phyloP scores from a whole-genome alignment of 2,329 filamentous ascomycete genomes.

The Cordyceps cicadae region DNA sequence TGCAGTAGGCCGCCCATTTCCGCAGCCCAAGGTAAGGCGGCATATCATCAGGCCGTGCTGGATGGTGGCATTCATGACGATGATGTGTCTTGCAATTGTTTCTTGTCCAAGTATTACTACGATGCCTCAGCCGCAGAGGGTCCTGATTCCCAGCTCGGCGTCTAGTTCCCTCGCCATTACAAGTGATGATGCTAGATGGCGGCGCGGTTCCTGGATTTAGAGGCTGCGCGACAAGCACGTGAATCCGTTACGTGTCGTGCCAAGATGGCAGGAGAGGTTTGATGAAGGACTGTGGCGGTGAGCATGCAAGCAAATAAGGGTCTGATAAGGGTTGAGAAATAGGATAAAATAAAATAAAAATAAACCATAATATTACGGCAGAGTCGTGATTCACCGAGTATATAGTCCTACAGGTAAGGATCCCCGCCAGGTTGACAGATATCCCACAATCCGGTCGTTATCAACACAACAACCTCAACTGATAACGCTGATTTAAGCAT shows the following conservation, averaged over 20 bases:
- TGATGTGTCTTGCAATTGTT: not conserved
- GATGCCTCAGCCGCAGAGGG: conserved; percentile 1
- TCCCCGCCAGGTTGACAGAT: not conserved
- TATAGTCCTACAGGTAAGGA: not conserved
- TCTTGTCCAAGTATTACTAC: not conserved
- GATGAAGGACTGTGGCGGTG: too few relatives aligned
- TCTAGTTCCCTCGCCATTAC: not conserved
- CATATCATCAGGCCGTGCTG: not conserved
- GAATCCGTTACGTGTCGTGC: not conserved
- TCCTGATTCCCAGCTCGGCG: not conserved
- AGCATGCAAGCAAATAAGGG: too few relatives aligned
- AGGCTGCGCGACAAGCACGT: not conserved
- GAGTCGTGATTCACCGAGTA: not conserved
- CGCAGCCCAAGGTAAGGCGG: not conserved
- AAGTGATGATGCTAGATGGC: not conserved
- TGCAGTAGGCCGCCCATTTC: not conserved
- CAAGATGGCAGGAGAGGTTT: too few relatives aligned
- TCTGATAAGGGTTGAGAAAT: too few relatives aligned
- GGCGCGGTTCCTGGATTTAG: not conserved
- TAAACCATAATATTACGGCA: too few relatives aligned
- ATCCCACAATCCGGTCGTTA: not conserved
- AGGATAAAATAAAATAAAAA: not conserved
- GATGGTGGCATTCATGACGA: not conserved
- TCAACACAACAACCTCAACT: not conserved
- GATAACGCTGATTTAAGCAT: not conserved